phyloP scores from a whole-genome alignment of 257 asterid genomes.

The Nicotiana sylvestris region DNA sequence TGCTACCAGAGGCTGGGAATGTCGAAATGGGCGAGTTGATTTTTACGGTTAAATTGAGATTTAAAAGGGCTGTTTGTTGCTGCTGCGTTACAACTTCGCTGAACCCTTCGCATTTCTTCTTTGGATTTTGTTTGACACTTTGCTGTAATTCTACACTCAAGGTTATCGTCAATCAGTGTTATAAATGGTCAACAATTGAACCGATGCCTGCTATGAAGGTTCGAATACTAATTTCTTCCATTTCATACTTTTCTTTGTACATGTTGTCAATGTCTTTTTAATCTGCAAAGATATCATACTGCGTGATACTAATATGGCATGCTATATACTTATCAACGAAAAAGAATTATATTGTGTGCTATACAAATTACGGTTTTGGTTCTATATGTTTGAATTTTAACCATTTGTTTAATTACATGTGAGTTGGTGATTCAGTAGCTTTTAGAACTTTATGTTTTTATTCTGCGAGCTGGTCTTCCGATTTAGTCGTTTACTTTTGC shows the following conservation, averaged over 20 bases:
- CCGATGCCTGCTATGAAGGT: constrained; percentile 15
- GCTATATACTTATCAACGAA: background rate
- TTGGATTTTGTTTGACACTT: no score
- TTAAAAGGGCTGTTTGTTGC: no score
- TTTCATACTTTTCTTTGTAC: background rate
- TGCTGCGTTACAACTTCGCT: no score
- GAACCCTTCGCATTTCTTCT: no score
- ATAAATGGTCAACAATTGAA: background rate
- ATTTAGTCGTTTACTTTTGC: background rate
- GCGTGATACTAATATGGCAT: background rate
- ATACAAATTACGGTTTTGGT: background rate
- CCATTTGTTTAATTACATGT: background rate
- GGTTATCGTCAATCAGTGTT: constrained; percentile 5
- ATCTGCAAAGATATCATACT: background rate
- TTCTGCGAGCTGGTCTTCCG: constrained; percentile 5
- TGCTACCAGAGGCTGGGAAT: no score
- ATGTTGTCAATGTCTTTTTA: background rate
- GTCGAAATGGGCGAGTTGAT: no score
- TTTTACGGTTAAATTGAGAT: no score
- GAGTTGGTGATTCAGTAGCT: background rate
- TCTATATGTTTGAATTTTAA: background rate
- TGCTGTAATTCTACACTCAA: background rate
- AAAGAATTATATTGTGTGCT: background rate
- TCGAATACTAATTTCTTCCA: background rate
- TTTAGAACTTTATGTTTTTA: background rate